phyloP scores from a whole-genome alignment of 805 yeast species.

The Kodamaea neixiangensis region DNA sequence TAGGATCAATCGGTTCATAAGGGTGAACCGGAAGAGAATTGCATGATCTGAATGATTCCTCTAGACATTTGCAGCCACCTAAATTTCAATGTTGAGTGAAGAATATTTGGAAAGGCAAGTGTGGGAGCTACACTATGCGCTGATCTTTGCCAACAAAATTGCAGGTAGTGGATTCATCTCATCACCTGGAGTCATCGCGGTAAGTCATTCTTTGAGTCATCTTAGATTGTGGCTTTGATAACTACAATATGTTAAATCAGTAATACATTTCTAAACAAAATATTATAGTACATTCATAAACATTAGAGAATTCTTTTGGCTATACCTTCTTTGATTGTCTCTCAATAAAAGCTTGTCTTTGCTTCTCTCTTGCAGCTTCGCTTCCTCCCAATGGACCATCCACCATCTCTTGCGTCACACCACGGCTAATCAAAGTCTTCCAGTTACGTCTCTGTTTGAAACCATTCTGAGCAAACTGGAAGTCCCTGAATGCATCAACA shows the following conservation, averaged over 20 bases:
- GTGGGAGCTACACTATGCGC: no score
- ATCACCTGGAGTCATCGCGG: background rate
- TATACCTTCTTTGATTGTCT: background rate
- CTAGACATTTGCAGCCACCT: no score
- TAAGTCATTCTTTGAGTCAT: background rate
- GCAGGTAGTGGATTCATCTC: background rate
- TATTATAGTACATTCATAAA: background rate
- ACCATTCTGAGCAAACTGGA: slow-evolving; percentile 66
- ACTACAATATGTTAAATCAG: background rate
- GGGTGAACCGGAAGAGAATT: no score
- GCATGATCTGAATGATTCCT: no score
- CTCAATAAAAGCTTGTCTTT: slow-evolving; percentile 3
- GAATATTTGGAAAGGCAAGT: no score
- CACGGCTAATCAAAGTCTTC: slow-evolving; percentile 49
- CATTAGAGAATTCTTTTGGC: background rate
- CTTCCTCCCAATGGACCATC: slow-evolving; percentile 31
- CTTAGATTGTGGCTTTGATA: background rate
- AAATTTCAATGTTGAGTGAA: no score
- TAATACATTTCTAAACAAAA: background rate
- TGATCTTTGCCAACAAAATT: background rate
- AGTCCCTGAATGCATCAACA: slow-evolving; percentile 69
- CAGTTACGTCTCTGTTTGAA: slow-evolving; percentile 67
- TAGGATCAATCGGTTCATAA: no score
- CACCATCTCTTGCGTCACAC: slow-evolving; percentile 45
- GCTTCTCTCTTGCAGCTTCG: slow-evolving; percentile 17